phyloP scores from a whole-genome alignment of 2,329 filamentous ascomycete species.

The Aureobasidium sp. region DNA sequence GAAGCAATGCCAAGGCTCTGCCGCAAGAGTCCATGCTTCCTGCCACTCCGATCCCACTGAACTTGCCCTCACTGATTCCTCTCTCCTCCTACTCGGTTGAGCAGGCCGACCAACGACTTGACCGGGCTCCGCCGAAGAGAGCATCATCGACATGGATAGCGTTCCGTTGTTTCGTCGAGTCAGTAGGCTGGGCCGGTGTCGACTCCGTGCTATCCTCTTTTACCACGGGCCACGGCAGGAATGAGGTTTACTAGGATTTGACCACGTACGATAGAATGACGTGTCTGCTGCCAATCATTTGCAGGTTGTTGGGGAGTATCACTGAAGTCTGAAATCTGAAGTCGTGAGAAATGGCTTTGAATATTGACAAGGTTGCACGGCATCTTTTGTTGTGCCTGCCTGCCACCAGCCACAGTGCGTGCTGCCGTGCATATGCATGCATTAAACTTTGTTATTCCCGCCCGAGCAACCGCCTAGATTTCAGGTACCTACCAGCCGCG shows the following conservation, averaged over 20 bases:
- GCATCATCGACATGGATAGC: background rate
- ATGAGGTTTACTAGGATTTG: background rate
- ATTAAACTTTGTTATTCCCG: conserved; percentile 2
- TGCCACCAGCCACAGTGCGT: background rate
- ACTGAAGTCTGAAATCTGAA: too few relatives aligned
- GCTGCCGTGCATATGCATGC: conserved; percentile 6
- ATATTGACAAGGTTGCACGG: background rate
- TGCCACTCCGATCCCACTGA: background rate
- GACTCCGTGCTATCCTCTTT: background rate
- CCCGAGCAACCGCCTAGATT: background rate
- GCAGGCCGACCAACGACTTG: background rate
- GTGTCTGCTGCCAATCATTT: background rate
- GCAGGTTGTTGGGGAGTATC: too few relatives aligned
- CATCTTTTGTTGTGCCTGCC: background rate
- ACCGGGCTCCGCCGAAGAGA: background rate
- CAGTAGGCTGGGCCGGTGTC: background rate
- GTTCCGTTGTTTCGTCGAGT: background rate
- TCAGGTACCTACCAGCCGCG: background rate
- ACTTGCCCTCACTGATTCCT: background rate
- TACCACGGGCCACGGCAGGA: background rate
- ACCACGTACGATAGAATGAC: background rate
- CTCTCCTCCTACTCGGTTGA: background rate
- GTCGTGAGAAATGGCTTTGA: background rate
- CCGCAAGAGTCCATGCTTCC: background rate
- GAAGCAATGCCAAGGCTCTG: background rate